phyloP scores from a whole-genome alignment of 805 yeast genomes.

The Nakazawaea laoshanensis region DNA sequence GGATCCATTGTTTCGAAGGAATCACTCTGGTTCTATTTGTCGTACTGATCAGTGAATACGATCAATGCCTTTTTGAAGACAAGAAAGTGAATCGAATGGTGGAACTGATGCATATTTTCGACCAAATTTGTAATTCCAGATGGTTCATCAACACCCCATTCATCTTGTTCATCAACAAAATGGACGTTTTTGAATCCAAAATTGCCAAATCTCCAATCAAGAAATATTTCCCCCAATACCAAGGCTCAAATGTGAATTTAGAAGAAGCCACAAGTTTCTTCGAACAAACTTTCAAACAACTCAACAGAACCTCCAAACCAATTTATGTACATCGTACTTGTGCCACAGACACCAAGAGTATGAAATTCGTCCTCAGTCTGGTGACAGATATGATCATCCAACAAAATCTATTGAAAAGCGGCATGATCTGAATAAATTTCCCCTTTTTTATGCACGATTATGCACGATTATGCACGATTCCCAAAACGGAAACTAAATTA shows the following conservation, averaged over 20 bases:
- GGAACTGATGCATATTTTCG: slow-evolving; percentile 80
- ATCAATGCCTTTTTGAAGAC: slow-evolving; percentile 87
- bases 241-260: slow-evolving; percentile 54
- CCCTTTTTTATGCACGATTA: too few relatives aligned
- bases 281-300: slow-evolving; percentile 53
- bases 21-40: slow-evolving; percentile 85
- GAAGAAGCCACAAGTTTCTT: slow-evolving; percentile 66
- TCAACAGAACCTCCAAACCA: slow-evolving; percentile 62
- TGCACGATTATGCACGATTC: too few relatives aligned
- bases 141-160: slow-evolving; percentile 87
- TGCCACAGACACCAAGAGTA: slow-evolving; percentile 86
- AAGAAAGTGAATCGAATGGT: slow-evolving; percentile 82
- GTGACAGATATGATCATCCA: slow-evolving; percentile 88
- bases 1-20: slow-evolving; percentile 93
- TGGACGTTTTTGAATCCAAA: slow-evolving; percentile 72
- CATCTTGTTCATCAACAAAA: slow-evolving; percentile 82
- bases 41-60: slow-evolving; percentile 85
- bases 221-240: slow-evolving; percentile 70
- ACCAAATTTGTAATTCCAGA: slow-evolving; percentile 71
- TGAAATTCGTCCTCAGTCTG: slow-evolving; percentile 86
- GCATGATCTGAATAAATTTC: slow-evolving; percentile 43
- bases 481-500: too few relatives aligned
- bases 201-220: slow-evolving; percentile 57
- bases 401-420: slow-evolving; percentile 71
- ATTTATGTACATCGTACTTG: slow-evolving; percentile 89